These are phyloP conservation scores for Saccharomycopsis sp. DNA, from an alignment of 805 yeast species.

Conservation along the genomic window DNA sequence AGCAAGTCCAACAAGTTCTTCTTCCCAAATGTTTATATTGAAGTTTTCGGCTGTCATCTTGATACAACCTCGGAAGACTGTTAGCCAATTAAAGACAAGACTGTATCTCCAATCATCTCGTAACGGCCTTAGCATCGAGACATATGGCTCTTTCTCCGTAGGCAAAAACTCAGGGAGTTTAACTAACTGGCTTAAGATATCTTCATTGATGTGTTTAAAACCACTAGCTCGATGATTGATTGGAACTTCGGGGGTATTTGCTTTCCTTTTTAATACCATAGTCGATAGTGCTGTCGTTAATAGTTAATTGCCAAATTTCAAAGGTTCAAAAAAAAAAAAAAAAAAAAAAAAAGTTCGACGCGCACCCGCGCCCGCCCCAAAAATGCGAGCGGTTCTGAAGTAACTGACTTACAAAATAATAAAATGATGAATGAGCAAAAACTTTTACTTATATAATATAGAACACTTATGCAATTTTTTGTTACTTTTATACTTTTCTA, in stretches of 20 bases:
- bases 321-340: no score
- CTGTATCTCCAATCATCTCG: slow-evolving; percentile 34
- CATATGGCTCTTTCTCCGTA: slow-evolving; percentile 34
- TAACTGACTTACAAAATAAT: background rate
- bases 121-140: slow-evolving; percentile 26
- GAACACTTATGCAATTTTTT: no score
- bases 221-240: slow-evolving; percentile 27
- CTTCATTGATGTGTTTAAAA: slow-evolving; percentile 27
- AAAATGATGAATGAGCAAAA: no score
- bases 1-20: slow-evolving; percentile 45
- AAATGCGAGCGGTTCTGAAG: background rate
- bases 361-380: background rate
- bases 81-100: slow-evolving; percentile 48
- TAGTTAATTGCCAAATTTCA: background rate
- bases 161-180: slow-evolving; percentile 34
- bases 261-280: background rate
- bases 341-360: no score
- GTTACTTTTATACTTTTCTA: background rate
- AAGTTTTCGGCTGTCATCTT: slow-evolving; percentile 45
- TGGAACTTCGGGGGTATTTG: background rate
- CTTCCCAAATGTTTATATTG: slow-evolving; percentile 54
- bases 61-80: slow-evolving; percentile 43
- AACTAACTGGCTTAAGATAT: slow-evolving; percentile 30
- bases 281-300: no score
- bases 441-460: background rate